Conservation (phyloP, 2,329 filamentous ascomycete genomes). For the Epichloe aotearoae region DNA sequence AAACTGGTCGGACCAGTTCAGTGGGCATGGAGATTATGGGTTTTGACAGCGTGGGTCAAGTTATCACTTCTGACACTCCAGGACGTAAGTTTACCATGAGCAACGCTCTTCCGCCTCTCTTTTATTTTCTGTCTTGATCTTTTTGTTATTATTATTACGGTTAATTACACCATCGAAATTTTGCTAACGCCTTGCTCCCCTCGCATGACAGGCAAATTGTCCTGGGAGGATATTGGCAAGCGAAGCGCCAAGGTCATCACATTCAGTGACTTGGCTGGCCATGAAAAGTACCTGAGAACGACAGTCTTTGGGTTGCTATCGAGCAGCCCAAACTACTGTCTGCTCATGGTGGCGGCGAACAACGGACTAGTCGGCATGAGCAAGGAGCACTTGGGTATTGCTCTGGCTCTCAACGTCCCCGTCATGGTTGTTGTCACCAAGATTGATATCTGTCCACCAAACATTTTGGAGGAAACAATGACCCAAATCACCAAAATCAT, state of each 20-base stretch:
- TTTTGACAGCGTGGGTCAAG: constrained; percentile 75
- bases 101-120: background rate
- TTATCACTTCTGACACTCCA: constrained; percentile 68
- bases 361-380: constrained; percentile 97
- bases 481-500: constrained; percentile 84
- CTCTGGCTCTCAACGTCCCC: constrained; percentile 85
- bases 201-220: constrained; percentile 42
- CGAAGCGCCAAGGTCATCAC: constrained; percentile 92
- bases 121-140: background rate
- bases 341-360: constrained; percentile 97
- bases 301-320: constrained; percentile 93
- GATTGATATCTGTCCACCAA: constrained; percentile 93
- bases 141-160: no score
- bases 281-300: constrained; percentile 88
- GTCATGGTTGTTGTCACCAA: constrained; percentile 98
- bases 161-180: background rate
- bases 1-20: constrained; percentile 87
- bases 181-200: background rate
- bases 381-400: constrained; percentile 93
- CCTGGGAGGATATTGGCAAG: constrained; percentile 96
- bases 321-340: constrained; percentile 91
- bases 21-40: constrained; percentile 99
- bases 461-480: constrained; percentile 88
- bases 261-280: constrained; percentile 89
- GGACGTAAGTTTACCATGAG: constrained; percentile 47